These are phyloP conservation scores for Cladosporium sp. DNA, from an alignment of 2,329 filamentous ascomycete species.

Conservation along the genomic window DNA sequence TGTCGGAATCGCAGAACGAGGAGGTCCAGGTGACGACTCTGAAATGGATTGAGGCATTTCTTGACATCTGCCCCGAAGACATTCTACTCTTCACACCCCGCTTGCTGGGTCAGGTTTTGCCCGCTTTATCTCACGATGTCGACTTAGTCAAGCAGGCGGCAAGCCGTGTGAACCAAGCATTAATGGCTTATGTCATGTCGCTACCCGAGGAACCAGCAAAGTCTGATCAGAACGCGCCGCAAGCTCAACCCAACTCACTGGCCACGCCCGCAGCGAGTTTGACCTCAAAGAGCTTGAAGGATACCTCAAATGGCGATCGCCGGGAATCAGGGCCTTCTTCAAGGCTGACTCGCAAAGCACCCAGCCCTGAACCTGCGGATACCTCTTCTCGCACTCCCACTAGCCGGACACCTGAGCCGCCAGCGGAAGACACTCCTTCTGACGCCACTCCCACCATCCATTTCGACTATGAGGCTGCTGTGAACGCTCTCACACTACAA, in stretches of 20 bases:
- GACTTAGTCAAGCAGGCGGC: conserved; percentile 86
- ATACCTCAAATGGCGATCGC: conserved; percentile 5
- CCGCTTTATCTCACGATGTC: conserved; percentile 86
- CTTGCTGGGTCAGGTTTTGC: conserved; percentile 83
- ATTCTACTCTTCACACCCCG: conserved; percentile 92
- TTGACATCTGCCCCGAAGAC: conserved; percentile 95
- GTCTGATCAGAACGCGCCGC: conserved; percentile 24
- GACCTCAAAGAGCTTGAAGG: not conserved
- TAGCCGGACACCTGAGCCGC: conserved; percentile 25
- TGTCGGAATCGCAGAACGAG: conserved; percentile 80
- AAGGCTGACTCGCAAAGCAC: conserved; percentile 17
- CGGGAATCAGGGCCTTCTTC: conserved; percentile 10
- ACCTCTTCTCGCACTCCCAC: conserved; percentile 20
- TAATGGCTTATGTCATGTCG: conserved; percentile 92
- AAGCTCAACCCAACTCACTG: conserved; percentile 1
- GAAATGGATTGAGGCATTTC: conserved; percentile 91
- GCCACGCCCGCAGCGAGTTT: not conserved
- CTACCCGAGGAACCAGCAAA: conserved; percentile 58
- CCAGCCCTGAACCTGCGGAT: conserved; percentile 20
- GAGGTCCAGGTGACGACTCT: conserved; percentile 86
- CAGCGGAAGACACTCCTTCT: conserved; percentile 12
- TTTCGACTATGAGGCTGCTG: conserved; percentile 92
- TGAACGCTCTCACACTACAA: conserved; percentile 84
- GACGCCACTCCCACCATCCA: conserved; percentile 53
- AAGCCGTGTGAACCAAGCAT: conserved; percentile 77